A percentile compares a stretch with the other conserved stretches of the same genome.
Conservation (phyloP, 495 filamentous ascomycete genomes). For the Xylona heveae region DNA sequence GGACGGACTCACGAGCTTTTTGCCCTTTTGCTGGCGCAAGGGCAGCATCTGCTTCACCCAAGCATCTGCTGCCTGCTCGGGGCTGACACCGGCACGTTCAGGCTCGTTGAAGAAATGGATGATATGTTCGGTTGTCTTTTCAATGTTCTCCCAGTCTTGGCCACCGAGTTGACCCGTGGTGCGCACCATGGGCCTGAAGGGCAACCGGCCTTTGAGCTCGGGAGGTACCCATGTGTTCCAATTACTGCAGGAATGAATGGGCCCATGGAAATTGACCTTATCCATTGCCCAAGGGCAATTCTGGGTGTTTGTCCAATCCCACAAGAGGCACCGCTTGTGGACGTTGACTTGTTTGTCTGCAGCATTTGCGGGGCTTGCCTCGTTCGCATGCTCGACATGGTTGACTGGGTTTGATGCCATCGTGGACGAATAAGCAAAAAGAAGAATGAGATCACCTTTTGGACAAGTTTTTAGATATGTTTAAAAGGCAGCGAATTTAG, state of each 20-base stretch:
- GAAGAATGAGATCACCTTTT: no score
- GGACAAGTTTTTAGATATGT: no score
- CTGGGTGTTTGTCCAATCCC: conserved; percentile 26
- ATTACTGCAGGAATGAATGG: conserved; percentile 18
- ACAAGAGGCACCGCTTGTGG: conserved; percentile 22
- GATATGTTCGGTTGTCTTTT: conserved; percentile 11
- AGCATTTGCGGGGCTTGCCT: no score
- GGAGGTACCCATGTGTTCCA: conserved; percentile 26
- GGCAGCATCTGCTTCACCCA: conserved; percentile 20
- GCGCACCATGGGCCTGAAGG: conserved; percentile 24
- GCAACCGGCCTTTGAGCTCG: conserved; percentile 19
- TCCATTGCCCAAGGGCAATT: conserved; percentile 14
- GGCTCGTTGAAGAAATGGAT: conserved; percentile 28
- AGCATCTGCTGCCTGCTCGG: conserved; percentile 19
- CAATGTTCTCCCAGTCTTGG: conserved; percentile 19
- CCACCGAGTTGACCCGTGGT: conserved; percentile 14
- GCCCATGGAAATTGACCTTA: conserved; percentile 15
- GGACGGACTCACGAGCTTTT: conserved; percentile 18
- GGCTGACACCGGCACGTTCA: conserved; percentile 18
- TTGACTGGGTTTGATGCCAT: no score
- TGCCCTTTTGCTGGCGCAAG: conserved; percentile 17
- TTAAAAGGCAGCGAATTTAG: no score
- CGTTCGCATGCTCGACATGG: no score
- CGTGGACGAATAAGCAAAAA: no score
- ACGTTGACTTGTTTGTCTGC: no score